Evolutionary conservation across 768 basidiomycete genomes (phyloP).

Genomic region (Naganishia randhawae): DNA sequence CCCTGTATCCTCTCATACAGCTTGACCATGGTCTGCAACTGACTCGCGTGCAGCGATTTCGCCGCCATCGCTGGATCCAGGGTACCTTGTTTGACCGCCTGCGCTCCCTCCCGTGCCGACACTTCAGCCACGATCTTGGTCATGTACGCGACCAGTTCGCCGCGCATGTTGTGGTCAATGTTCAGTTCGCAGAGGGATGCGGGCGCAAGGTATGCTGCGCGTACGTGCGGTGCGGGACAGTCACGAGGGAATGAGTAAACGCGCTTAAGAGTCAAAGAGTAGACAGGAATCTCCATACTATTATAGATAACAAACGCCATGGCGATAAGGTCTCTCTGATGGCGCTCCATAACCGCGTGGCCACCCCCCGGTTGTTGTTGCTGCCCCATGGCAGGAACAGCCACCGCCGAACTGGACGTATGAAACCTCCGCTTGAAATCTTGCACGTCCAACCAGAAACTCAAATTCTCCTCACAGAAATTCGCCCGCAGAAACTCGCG

Average conservation of each 20-base stretch:
- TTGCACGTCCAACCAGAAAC: constrained; percentile 94
- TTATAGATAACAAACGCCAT: constrained; percentile 74
- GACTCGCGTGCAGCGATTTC: constrained; percentile 81
- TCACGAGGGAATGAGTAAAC: not conserved
- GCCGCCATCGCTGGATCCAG: constrained; percentile 76
- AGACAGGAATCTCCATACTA: constrained; percentile 42
- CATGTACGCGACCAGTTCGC: constrained; percentile 88
- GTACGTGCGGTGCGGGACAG: too few relatives aligned
- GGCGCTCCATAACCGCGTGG: constrained; percentile 79
- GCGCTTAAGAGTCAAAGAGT: not conserved
- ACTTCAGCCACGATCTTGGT: constrained; percentile 74
- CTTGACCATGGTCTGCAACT: constrained; percentile 85
- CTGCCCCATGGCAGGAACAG: constrained; percentile 33
- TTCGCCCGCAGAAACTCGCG: constrained; percentile 89
- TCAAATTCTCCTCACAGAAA: constrained; percentile 97
- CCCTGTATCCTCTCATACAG: constrained; percentile 94
- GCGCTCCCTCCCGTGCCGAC: constrained; percentile 32
- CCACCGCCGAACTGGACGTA: constrained; percentile 84
- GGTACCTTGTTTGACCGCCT: constrained; percentile 40
- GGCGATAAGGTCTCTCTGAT: constrained; percentile 89
- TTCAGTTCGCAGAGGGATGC: constrained; percentile 94
- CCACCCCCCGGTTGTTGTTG: constrained; percentile 54
- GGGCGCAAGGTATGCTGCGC: constrained; percentile 83
- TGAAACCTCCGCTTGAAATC: constrained; percentile 96
- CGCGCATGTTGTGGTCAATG: constrained; percentile 93